Evolutionary conservation across 2,329 filamentous ascomycete species (phyloP).

Genomic region (Huntiella decipiens): DNA sequence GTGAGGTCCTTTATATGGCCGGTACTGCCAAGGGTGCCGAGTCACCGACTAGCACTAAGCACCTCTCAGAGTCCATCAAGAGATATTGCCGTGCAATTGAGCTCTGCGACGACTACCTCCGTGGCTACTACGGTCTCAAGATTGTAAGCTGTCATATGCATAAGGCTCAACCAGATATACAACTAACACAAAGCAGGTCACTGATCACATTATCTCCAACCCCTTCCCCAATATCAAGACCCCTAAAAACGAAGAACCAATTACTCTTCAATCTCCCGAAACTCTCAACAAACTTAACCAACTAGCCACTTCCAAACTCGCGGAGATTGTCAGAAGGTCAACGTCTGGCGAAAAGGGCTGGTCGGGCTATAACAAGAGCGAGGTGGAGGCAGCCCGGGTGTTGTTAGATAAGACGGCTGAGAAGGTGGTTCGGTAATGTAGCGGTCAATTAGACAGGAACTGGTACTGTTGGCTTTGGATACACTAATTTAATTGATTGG

Average conservation of each 20-base stretch:
- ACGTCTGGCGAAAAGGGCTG: slow-evolving; percentile 43
- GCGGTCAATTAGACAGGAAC: too few species aligned
- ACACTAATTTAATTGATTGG: too few species aligned
- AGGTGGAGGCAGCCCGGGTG: slow-evolving; percentile 52
- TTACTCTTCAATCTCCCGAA: slow-evolving; percentile 23
- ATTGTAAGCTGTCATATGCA: slow-evolving; percentile 30
- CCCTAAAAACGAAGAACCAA: slow-evolving; percentile 28
- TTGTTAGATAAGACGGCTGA: slow-evolving; percentile 38
- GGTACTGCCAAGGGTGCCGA: slow-evolving; percentile 22
- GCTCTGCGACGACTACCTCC: slow-evolving; percentile 78
- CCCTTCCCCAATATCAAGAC: slow-evolving; percentile 23
- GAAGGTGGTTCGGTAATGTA: slow-evolving; percentile 23
- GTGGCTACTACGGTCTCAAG: slow-evolving; percentile 84
- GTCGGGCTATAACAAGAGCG: slow-evolving; percentile 52
- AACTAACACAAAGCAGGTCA: slow-evolving; percentile 23
- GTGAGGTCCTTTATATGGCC: slow-evolving; percentile 64
- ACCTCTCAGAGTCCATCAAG: slow-evolving; percentile 55
- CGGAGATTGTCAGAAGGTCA: slow-evolving; percentile 53
- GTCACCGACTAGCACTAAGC: slow-evolving; percentile 20
- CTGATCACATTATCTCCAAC: slow-evolving; percentile 28
- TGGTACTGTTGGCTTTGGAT: too few species aligned
- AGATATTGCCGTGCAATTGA: slow-evolving; percentile 83
- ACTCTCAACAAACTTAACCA: slow-evolving; percentile 52
- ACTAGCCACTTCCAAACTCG: slow-evolving; percentile 52
- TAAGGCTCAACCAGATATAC: slow-evolving; percentile 1